phyloP scores from a whole-genome alignment of 768 basidiomycete species.

The Mycena galericulata region DNA sequence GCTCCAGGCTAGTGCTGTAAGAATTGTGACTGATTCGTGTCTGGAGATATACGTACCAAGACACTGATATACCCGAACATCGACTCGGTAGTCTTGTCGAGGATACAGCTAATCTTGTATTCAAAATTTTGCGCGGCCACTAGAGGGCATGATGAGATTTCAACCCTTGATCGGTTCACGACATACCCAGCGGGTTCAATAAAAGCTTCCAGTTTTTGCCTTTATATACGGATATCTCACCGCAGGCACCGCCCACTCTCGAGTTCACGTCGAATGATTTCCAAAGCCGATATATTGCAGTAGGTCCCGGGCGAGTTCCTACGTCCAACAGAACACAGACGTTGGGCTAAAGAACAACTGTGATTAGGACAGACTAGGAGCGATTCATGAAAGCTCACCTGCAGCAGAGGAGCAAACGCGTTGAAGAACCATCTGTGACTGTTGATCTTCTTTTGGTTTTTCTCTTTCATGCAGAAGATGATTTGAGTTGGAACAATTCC shows the following conservation, averaged over 20 bases:
- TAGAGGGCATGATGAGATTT: slow-evolving; percentile 32
- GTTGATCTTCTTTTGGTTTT: slow-evolving; percentile 97
- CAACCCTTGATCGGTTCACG: neutral
- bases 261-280: slow-evolving; percentile 95
- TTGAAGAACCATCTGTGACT: slow-evolving; percentile 97
- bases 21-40: neutral
- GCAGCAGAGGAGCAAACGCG: slow-evolving; percentile 83
- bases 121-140: slow-evolving; percentile 86
- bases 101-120: slow-evolving; percentile 80
- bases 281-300: slow-evolving; percentile 93
- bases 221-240: slow-evolving; percentile 95
- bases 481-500: slow-evolving; percentile 91
- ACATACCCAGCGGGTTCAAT: slow-evolving; percentile 32
- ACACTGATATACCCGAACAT: slow-evolving; percentile 98
- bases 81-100: slow-evolving; percentile 85
- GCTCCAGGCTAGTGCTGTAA: slow-evolving; percentile 77
- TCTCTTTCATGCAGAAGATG: slow-evolving; percentile 92
- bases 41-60: slow-evolving; percentile 61
- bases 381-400: slow-evolving; percentile 39
- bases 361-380: neutral
- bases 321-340: slow-evolving; percentile 95
- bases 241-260: slow-evolving; percentile 92
- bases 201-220: slow-evolving; percentile 56
- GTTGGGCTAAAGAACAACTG: slow-evolving; percentile 69
- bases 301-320: slow-evolving; percentile 83